A percentile compares a stretch with the other conserved stretches of the same genome.
These are phyloP conservation scores for Phytophthora pini DNA, from an alignment of 352 stramenopile genomes.

Conservation along the genomic window DNA sequence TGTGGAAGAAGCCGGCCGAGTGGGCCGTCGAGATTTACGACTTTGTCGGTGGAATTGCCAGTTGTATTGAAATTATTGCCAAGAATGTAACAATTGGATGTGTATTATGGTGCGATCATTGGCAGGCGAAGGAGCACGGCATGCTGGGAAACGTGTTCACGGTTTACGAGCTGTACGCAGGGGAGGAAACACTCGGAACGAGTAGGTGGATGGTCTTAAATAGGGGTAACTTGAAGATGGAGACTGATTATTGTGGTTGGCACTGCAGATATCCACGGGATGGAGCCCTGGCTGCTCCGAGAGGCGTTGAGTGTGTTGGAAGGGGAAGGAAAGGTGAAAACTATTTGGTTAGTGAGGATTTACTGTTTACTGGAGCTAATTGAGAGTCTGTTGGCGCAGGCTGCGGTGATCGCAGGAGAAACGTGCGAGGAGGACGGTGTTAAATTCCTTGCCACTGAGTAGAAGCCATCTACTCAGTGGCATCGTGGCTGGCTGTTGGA, in stretches of 20 bases:
- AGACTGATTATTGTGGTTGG: conserved; percentile 8
- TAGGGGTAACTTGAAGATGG: not conserved
- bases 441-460: conserved; percentile 83
- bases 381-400: conserved; percentile 35
- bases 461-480: not conserved
- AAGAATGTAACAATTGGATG: not conserved
- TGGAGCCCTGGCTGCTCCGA: conserved; percentile 86
- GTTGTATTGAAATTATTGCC: conserved; percentile 25
- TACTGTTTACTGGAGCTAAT: conserved; percentile 1
- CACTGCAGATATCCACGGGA: conserved; percentile 69
- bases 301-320: conserved; percentile 81
- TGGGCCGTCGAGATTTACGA: conserved; percentile 89
- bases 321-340: conserved; percentile 67
- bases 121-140: conserved; percentile 65
- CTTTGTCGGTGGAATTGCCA: conserved; percentile 56
- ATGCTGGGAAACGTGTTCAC: conserved; percentile 89
- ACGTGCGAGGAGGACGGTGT: conserved; percentile 88
- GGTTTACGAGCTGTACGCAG: conserved; percentile 86
- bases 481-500: not conserved
- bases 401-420: conserved; percentile 78
- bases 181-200: conserved; percentile 80
- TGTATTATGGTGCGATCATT: conserved; percentile 23
- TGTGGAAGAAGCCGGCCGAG: conserved; percentile 86
- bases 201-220: conserved; percentile 43
- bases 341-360: not conserved